A percentile compares a stretch with the other conserved stretches of the same genome.
These are phyloP conservation scores for Mycena albidolilacea DNA, from an alignment of 768 basidiomycete genomes.

Conservation along the genomic window DNA sequence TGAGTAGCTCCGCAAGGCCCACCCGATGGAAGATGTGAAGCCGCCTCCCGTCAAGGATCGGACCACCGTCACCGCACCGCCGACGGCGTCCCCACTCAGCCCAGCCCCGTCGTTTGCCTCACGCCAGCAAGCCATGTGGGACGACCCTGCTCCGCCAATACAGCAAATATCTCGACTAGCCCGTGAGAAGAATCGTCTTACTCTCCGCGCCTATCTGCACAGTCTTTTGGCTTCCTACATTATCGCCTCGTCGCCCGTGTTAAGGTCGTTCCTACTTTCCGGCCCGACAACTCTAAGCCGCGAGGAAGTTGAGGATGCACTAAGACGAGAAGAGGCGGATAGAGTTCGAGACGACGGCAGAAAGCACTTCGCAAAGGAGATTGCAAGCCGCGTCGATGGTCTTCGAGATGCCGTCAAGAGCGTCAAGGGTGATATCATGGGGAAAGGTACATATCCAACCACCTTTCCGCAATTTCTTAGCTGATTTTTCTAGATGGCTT, in stretches of 20 bases:
- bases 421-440: conserved; percentile 96
- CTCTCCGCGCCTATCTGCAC: conserved; percentile 94
- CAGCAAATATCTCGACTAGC: conserved; percentile 68
- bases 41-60: conserved; percentile 93
- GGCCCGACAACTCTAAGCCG: conserved; percentile 76
- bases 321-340: conserved; percentile 90
- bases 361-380: conserved; percentile 88
- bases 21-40: conserved; percentile 86
- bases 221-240: conserved; percentile 77
- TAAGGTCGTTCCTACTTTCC: conserved; percentile 88
- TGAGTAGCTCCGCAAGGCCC: conserved; percentile 84
- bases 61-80: conserved; percentile 70
- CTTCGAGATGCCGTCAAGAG: conserved; percentile 86
- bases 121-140: conserved; percentile 38
- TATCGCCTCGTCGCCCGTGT: conserved; percentile 89
- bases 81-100: conserved; percentile 51
- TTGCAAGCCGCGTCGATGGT: conserved; percentile 87
- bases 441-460: conserved; percentile 66
- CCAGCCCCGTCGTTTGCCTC: conserved; percentile 43
- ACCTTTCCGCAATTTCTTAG: neutral
- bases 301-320: conserved; percentile 86
- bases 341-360: conserved; percentile 88
- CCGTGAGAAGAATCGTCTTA: conserved; percentile 95
- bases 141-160: conserved; percentile 40
- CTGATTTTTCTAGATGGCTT: conserved; percentile 77